Conservation (phyloP, 768 basidiomycete species). For the Leccinum rimulosum region DNA sequence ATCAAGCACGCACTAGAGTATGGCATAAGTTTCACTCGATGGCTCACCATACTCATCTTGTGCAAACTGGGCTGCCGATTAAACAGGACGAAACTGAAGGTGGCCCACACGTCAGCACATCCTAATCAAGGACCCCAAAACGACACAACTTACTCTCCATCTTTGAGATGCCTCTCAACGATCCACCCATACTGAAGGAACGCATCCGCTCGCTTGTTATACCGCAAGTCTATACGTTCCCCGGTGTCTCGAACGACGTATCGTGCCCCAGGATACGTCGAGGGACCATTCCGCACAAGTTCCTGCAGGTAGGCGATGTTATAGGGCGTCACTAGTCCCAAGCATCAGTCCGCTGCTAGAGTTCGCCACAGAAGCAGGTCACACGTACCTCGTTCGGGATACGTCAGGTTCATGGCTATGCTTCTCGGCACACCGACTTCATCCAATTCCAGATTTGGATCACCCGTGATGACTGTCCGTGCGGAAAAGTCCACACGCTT, state of each 20-base stretch:
- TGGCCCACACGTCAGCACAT: not conserved
- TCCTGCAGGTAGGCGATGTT: slow-evolving; percentile 94
- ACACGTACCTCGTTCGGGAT: slow-evolving; percentile 84
- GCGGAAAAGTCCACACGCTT: slow-evolving; percentile 99
- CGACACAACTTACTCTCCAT: slow-evolving; percentile 84
- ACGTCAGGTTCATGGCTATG: slow-evolving; percentile 98
- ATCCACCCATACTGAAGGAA: slow-evolving; percentile 98
- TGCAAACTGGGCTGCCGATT: slow-evolving; percentile 98
- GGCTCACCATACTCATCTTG: slow-evolving; percentile 99
- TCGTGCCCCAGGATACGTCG: slow-evolving; percentile 91
- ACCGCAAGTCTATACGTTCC: slow-evolving; percentile 93
- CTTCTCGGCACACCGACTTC: slow-evolving; percentile 94
- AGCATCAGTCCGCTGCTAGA: slow-evolving; percentile 7
- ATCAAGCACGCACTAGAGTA: slow-evolving; percentile 79
- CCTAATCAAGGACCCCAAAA: not conserved
- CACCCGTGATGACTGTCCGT: slow-evolving; percentile 98
- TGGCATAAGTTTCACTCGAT: slow-evolving; percentile 94
- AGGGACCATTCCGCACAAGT: slow-evolving; percentile 92
- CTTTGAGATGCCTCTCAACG: slow-evolving; percentile 94
- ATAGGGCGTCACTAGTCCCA: slow-evolving; percentile 82
- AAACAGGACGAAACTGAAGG: slow-evolving; percentile 53
- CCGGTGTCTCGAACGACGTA: slow-evolving; percentile 98
- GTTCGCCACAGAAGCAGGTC: not conserved
- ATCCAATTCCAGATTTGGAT: slow-evolving; percentile 94
- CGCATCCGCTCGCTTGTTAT: slow-evolving; percentile 94